Evolutionary conservation across 257 asterid genomes (phyloP), one percentile per base, ranked within the genome.

Genomic region (Striga asiatica): DNA sequence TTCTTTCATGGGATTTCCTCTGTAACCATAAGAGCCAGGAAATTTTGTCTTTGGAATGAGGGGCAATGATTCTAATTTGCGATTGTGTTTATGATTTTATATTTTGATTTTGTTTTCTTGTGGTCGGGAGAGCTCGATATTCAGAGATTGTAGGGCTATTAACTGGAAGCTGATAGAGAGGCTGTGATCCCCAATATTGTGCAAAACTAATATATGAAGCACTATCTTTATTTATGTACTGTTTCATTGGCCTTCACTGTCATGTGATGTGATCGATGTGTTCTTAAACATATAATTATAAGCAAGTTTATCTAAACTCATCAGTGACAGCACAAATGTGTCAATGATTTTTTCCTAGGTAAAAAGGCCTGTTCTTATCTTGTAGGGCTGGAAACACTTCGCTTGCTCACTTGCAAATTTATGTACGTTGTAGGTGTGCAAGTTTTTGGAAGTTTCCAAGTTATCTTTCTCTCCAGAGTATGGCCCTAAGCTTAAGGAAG

Each of bases 401-500:
- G n/a, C 55, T 0, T 63, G 37, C 60, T 61, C 34, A 39, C 34
- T 38, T 65, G 58, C 21, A 41, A 47, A 27, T 31, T 37, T 56
- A 46, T 67, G 16, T 41, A 62, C 35, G 27, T 56, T 66, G 59
- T 61, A 91, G 98, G 98, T 84, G 32, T 91, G 98, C 78, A 84
- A 65, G 65, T 88, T 88, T 64, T 66, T 88, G 81, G 97, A 84
- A 70, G 97, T 88, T 72, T 88, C 97, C 34, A 82, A 66, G 71
- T 70, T 88, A 74, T 88, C 97, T 53, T 88, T 88, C 76, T 76
- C 84, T n/a, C 88, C 86, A 3, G 97, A 88, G 60, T 88, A 88
- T 74, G 97, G 95, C 48, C 97, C 97, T 58, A 88, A 85, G 85
- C 73, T 88, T 31, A 88, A 88, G 74, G 97, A 88, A 74, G 97